Conservation (phyloP, 495 filamentous ascomycete species). For the Diplogelasinospora grovesii region DNA sequence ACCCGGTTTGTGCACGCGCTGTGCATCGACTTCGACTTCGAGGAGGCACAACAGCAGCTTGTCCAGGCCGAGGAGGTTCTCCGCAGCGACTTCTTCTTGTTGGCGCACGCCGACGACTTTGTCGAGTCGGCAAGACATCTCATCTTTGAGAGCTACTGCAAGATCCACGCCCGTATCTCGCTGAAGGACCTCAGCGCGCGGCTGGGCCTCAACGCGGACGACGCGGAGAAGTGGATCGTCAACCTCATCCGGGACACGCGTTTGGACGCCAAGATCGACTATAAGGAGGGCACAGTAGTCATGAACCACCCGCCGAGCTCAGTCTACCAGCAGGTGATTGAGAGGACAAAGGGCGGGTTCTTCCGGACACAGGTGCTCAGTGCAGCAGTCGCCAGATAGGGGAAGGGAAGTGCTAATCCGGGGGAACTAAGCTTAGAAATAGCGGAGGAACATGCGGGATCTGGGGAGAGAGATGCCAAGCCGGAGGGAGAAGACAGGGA, state of each 20-base stretch:
- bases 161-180: slow-evolving; percentile 97
- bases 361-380: slow-evolving; percentile 76
- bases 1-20: slow-evolving; percentile 94
- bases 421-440: no score
- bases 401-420: no score
- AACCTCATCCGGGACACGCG: slow-evolving; percentile 96
- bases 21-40: slow-evolving; percentile 97
- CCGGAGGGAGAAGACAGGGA: no score
- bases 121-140: slow-evolving; percentile 91
- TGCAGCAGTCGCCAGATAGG: slow-evolving; percentile 45
- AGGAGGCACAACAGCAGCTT: slow-evolving; percentile 92
- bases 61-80: slow-evolving; percentile 86
- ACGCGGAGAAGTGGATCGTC: slow-evolving; percentile 99
- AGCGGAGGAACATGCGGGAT: no score
- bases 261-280: slow-evolving; percentile 98
- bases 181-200: slow-evolving; percentile 92
- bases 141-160: slow-evolving; percentile 98
- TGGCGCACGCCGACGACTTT: slow-evolving; percentile 75
- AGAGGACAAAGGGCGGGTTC: slow-evolving; percentile 91
- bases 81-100: slow-evolving; percentile 91
- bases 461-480: no score
- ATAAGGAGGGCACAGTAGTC: slow-evolving; percentile 94
- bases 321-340: slow-evolving; percentile 98
- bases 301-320: slow-evolving; percentile 99
- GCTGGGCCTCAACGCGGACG: slow-evolving; percentile 81